Evolutionary conservation across 805 yeast genomes (phyloP).

Genomic region (Henningerozyma blattae): DNA sequence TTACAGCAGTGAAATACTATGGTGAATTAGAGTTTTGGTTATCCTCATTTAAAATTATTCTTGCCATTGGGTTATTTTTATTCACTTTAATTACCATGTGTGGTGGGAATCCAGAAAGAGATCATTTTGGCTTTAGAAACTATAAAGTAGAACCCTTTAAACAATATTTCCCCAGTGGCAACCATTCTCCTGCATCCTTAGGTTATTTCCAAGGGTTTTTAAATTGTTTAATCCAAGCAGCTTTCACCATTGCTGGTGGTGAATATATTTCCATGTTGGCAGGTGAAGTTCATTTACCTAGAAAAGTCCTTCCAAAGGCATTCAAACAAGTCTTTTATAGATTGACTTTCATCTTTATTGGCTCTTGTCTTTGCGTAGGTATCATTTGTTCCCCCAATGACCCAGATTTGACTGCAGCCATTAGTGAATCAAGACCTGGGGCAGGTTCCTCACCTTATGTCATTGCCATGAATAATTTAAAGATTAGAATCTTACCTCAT

Average conservation of each 20-base stretch:
- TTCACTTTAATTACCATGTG: constrained; percentile 75
- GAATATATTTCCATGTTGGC: constrained; percentile 79
- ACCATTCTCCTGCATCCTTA: constrained; percentile 8
- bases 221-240: constrained; percentile 55
- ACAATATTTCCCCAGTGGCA: constrained; percentile 39
- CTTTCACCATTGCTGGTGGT: constrained; percentile 78
- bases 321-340: constrained; percentile 63
- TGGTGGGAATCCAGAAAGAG: constrained; percentile 72
- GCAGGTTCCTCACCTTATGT: constrained; percentile 76
- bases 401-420: constrained; percentile 42
- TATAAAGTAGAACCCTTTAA: constrained; percentile 48
- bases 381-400: constrained; percentile 62
- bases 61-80: constrained; percentile 62
- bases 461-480: constrained; percentile 62
- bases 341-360: constrained; percentile 51
- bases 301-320: constrained; percentile 61
- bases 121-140: constrained; percentile 46
- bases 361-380: constrained; percentile 70
- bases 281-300: constrained; percentile 64
- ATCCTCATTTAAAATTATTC: constrained; percentile 56
- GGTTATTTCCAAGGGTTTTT: constrained; percentile 66
- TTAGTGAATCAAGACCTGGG: constrained; percentile 54
- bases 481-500: constrained; percentile 56
- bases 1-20: constrained; percentile 60
- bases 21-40: constrained; percentile 80